Conservation (phyloP, 2,329 filamentous ascomycete genomes). For the Tolypocladium endophyticum region DNA sequence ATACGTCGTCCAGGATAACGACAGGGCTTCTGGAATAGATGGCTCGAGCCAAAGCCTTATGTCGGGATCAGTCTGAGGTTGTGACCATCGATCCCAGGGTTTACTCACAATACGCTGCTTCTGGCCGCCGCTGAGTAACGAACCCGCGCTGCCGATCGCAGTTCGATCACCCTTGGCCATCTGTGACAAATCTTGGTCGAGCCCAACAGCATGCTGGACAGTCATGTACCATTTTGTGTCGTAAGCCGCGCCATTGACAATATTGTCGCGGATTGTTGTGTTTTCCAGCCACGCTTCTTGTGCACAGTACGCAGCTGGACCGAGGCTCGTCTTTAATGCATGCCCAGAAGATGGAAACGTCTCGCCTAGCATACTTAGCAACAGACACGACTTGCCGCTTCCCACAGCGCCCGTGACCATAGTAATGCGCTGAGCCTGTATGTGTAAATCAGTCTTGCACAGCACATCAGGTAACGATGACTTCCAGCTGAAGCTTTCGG, state of each 20-base stretch:
- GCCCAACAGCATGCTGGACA: neutral
- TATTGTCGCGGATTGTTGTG: neutral
- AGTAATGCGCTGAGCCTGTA: neutral
- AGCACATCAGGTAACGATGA: neutral
- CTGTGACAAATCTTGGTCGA: neutral
- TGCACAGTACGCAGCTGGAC: neutral
- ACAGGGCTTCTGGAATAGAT: neutral
- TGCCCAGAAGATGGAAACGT: neutral
- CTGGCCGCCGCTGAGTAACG: neutral
- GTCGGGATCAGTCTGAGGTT: neutral
- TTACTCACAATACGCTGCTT: neutral
- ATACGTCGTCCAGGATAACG: neutral
- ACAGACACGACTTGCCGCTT: neutral
- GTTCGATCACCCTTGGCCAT: neutral
- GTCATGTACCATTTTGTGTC: neutral
- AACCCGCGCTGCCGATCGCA: neutral
- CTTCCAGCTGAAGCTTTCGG: neutral
- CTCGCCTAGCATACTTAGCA: neutral
- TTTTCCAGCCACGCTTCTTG: neutral
- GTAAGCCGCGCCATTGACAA: neutral
- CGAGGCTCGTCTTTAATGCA: neutral
- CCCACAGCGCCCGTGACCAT: neutral
- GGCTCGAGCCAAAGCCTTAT: neutral
- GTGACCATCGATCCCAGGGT: too few species aligned
- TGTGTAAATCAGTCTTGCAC: neutral